Conservation (phyloP, 768 basidiomycete species). For the Strobilomyces dryophilus region DNA sequence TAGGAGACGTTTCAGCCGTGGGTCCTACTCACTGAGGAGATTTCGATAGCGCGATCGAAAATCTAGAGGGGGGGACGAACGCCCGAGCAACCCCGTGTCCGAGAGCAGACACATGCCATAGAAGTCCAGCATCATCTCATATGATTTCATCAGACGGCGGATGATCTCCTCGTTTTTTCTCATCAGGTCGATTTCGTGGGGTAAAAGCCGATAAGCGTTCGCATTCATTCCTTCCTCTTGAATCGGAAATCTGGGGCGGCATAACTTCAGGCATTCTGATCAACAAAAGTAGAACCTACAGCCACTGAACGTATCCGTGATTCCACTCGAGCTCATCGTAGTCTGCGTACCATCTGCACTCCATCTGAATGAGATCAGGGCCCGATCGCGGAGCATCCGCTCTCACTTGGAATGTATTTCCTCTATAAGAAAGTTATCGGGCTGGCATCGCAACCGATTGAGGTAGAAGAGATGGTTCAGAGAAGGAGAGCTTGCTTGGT, state of each 20-base stretch:
- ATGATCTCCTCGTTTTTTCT: constrained; percentile 45
- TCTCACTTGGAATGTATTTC: constrained; percentile 58
- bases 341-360: constrained; percentile 58
- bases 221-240: constrained; percentile 72
- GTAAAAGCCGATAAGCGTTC: constrained; percentile 60
- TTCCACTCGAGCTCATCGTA: constrained; percentile 59
- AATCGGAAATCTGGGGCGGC: constrained; percentile 56
- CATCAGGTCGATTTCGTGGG: constrained; percentile 59
- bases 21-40: constrained; percentile 52
- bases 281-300: constrained; percentile 43
- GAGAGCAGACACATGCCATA: constrained; percentile 67
- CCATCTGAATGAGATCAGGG: constrained; percentile 1
- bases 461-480: constrained; percentile 62
- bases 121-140: constrained; percentile 74
- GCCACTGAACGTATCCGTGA: constrained; percentile 77
- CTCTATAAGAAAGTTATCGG: constrained; percentile 58
- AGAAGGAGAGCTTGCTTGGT: constrained; percentile 5
- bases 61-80: constrained; percentile 45
- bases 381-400: neutral
- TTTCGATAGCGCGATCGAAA: constrained; percentile 57
- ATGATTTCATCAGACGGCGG: constrained; percentile 53
- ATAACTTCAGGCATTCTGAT: constrained; percentile 1
- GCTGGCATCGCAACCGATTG: constrained; percentile 51
- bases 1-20: neutral
- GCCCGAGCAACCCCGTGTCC: constrained; percentile 57